These are phyloP conservation scores for Nepenthes mirabilis DNA, from an alignment of 148 eudicot genomes.

Conservation along the genomic window DNA sequence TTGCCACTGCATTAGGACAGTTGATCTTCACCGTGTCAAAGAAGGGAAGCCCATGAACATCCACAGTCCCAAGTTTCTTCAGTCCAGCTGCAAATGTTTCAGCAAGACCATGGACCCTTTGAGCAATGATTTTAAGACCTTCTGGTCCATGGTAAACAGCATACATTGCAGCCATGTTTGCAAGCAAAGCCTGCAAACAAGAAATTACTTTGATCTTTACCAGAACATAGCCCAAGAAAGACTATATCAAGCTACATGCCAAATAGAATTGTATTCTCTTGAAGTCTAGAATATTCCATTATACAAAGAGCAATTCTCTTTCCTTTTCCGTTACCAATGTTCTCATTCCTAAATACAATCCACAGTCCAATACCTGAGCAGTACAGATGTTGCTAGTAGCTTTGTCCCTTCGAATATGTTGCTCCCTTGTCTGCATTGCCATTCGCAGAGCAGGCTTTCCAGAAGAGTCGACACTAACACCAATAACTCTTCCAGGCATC, in stretches of 20 bases:
- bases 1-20: constrained; percentile 57
- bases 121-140: constrained; percentile 86
- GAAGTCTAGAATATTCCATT: background rate
- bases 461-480: constrained; percentile 83
- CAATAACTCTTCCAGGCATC: constrained; percentile 98
- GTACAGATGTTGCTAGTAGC: constrained; percentile 98
- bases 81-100: constrained; percentile 77
- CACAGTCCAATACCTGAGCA: constrained; percentile 60
- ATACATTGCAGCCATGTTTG: constrained; percentile 99
- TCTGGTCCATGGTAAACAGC: constrained; percentile 98
- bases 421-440: constrained; percentile 99
- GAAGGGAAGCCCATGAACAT: constrained; percentile 69
- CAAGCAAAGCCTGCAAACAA: constrained; percentile 72
- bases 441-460: constrained; percentile 86
- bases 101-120: constrained; percentile 94
- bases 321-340: background rate
- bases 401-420: constrained; percentile 86
- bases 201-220: background rate
- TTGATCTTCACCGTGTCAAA: constrained; percentile 93
- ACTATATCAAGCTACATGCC: background rate
- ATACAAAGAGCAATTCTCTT: background rate
- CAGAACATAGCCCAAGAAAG: background rate
- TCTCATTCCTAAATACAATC: background rate
- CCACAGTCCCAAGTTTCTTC: constrained; percentile 80
- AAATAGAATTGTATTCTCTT: background rate